Conservation (phyloP, 2,329 filamentous ascomycete species). For the Arachnomyces sp. region DNA sequence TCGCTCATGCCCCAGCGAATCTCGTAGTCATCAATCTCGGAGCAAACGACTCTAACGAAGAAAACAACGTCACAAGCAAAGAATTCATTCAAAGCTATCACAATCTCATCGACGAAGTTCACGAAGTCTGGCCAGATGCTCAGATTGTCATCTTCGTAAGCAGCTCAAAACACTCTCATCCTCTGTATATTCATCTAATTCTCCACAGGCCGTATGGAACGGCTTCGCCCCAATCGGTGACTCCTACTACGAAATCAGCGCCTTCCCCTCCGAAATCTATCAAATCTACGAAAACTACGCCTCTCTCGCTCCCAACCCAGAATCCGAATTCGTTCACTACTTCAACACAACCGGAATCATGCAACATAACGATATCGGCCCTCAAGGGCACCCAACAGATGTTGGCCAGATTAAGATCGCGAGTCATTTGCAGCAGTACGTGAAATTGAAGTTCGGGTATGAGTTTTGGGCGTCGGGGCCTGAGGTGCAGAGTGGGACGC, state of each 20-base stretch:
- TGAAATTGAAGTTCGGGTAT: constrained; percentile 51
- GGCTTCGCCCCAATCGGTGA: constrained; percentile 43
- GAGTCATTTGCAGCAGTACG: constrained; percentile 52
- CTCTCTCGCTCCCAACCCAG: constrained; percentile 5
- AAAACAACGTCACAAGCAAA: constrained; percentile 33
- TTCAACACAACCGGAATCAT: constrained; percentile 56
- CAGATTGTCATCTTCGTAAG: constrained; percentile 35
- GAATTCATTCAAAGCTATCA: constrained; percentile 36
- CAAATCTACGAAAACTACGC: constrained; percentile 46
- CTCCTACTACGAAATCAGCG: constrained; percentile 43
- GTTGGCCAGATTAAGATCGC: constrained; percentile 56
- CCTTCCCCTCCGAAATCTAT: constrained; percentile 45
- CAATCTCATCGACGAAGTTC: constrained; percentile 34
- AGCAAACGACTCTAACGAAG: constrained; percentile 39
- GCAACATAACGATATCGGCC: constrained; percentile 55
- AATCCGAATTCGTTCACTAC: constrained; percentile 47
- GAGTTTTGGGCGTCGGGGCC: constrained; percentile 48
- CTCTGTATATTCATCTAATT: background rate
- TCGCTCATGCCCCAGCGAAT: constrained; percentile 27
- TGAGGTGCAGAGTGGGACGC: constrained; percentile 45
- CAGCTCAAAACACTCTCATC: background rate
- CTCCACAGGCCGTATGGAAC: constrained; percentile 44
- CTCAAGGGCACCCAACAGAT: constrained; percentile 54
- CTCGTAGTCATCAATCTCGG: constrained; percentile 41
- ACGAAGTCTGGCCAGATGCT: constrained; percentile 33